Conservation (phyloP, 2,329 filamentous ascomycete genomes). For the Cordyceps fumosorosea region DNA sequence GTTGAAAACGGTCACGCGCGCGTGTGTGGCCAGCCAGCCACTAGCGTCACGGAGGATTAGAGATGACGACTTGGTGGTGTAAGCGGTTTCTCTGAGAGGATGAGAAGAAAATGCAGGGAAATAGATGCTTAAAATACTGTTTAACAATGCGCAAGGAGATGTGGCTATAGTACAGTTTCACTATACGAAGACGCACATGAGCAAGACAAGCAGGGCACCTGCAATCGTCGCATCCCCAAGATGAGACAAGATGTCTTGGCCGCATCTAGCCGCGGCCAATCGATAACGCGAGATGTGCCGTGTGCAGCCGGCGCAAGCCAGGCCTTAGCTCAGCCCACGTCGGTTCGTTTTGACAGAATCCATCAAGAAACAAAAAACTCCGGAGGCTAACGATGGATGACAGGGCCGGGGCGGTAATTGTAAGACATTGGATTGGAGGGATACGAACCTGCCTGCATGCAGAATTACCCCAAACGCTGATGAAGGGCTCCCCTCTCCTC, state of each 20-base stretch:
- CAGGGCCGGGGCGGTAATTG: neutral
- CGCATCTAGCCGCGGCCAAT: slow-evolving; percentile 12
- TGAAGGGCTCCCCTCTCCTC: neutral
- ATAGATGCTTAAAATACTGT: neutral
- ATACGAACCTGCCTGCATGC: neutral
- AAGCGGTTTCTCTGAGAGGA: neutral
- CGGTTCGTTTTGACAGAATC: too few species aligned
- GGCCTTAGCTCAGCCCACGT: neutral
- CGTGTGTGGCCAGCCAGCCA: neutral
- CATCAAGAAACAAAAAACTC: too few species aligned
- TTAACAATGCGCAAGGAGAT: neutral
- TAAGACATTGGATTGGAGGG: slow-evolving; percentile 6
- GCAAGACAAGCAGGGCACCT: too few species aligned
- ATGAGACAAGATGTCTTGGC: neutral
- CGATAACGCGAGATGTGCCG: slow-evolving; percentile 22
- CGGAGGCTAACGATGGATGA: neutral
- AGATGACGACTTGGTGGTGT: neutral
- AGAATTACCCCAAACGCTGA: neutral
- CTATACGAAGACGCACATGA: too few species aligned
- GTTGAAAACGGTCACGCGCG: slow-evolving; percentile 10
- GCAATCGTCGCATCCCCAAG: too few species aligned
- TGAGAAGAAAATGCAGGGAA: neutral
- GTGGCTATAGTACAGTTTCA: neutral
- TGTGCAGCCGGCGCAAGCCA: slow-evolving; percentile 21
- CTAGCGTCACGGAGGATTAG: slow-evolving; percentile 1